Evolutionary conservation across 2,329 filamentous ascomycete species (phyloP).

Genomic region (Calonectria crousiana): DNA sequence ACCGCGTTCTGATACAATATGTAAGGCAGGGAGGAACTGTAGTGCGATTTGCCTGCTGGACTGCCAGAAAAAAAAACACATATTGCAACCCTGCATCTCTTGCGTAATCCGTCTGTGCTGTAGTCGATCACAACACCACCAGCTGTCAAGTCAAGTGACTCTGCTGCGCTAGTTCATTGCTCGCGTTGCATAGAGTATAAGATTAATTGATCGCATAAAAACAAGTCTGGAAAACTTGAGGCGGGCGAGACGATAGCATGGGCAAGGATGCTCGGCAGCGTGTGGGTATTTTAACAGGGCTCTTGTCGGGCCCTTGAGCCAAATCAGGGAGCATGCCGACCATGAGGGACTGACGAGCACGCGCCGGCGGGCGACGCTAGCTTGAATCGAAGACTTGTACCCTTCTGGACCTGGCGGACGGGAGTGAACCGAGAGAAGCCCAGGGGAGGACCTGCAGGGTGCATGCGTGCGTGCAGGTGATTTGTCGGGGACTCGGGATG

Average conservation of each 20-base stretch:
- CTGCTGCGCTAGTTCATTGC: constrained; percentile 25
- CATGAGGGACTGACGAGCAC: constrained; percentile 34
- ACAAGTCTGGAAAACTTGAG: constrained; percentile 29
- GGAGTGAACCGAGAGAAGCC: constrained; percentile 19
- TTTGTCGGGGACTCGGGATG: constrained; percentile 16
- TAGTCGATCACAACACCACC: constrained; percentile 11
- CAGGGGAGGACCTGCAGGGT: constrained; percentile 5
- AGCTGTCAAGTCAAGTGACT: constrained; percentile 24
- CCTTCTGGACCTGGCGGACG: constrained; percentile 5
- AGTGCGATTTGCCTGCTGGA: constrained; percentile 19
- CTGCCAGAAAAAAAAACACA: background rate
- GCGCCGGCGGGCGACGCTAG: constrained; percentile 36
- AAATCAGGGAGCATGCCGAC: constrained; percentile 39
- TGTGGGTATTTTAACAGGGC: constrained; percentile 32
- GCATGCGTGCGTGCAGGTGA: background rate
- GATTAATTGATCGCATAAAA: constrained; percentile 34
- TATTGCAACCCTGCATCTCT: constrained; percentile 15
- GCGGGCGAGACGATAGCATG: constrained; percentile 31
- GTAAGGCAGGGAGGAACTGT: constrained; percentile 23
- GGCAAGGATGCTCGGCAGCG: constrained; percentile 35
- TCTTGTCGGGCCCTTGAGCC: constrained; percentile 35
- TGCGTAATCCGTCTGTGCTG: constrained; percentile 21
- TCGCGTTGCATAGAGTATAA: constrained; percentile 26
- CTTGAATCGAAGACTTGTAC: constrained; percentile 21
- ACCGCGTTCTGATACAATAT: constrained; percentile 24